Percentiles rank a stretch among this genome's conserved stretches.
Evolutionary conservation across 2,329 filamentous ascomycete genomes (phyloP).

Genomic region (Emericellopsis cladophorae): DNA sequence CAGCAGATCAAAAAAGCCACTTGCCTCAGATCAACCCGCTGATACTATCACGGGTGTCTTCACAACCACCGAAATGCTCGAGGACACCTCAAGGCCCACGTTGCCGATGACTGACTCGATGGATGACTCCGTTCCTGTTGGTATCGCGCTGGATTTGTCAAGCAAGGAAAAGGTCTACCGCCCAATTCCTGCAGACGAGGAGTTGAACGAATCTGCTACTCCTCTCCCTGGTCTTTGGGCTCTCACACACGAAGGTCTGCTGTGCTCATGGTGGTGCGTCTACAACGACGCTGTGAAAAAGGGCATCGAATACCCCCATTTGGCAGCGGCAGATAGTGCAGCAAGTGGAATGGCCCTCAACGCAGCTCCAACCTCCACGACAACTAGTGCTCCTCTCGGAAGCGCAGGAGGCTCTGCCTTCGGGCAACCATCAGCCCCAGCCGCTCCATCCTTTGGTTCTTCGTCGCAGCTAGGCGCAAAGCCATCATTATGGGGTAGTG

Average conservation of each 20-base stretch:
- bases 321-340: constrained; percentile 36
- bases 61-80: constrained; percentile 56
- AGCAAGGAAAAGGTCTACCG: constrained; percentile 64
- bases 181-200: constrained; percentile 63
- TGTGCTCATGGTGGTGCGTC: constrained; percentile 83
- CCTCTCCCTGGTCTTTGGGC: constrained; percentile 77
- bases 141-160: constrained; percentile 74
- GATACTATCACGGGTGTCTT: constrained; percentile 55
- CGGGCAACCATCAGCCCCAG: constrained; percentile 22
- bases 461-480: constrained; percentile 35
- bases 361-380: constrained; percentile 12
- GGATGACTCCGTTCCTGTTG: constrained; percentile 65
- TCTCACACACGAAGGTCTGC: constrained; percentile 77
- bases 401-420: constrained; percentile 22
- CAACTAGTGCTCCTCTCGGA: constrained; percentile 18
- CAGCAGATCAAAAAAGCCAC: constrained; percentile 55
- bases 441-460: constrained; percentile 31
- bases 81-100: constrained; percentile 63
- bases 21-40: constrained; percentile 47
- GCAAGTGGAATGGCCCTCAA: constrained; percentile 14
- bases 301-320: constrained; percentile 59
- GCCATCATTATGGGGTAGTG: constrained; percentile 35
- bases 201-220: constrained; percentile 65
- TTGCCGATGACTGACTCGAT: constrained; percentile 53
- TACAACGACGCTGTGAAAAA: constrained; percentile 76